Evolutionary conservation across 495 filamentous ascomycete genomes (phyloP).

Genomic region (Penicillium robsamsonii): DNA sequence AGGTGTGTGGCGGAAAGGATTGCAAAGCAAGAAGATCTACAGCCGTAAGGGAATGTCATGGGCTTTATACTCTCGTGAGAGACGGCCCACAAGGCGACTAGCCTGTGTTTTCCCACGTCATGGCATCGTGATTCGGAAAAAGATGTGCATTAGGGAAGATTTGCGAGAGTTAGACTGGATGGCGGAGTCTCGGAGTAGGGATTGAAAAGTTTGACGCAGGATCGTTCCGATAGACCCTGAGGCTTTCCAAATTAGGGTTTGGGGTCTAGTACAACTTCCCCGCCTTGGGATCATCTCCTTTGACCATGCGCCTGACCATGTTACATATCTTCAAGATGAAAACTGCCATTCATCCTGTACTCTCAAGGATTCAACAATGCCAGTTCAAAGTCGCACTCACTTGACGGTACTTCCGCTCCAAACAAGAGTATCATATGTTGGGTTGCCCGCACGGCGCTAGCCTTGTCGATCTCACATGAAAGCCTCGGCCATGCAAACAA

Average conservation of each 20-base stretch:
- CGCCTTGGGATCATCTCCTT: slow-evolving; percentile 5
- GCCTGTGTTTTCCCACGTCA: slow-evolving; percentile 4
- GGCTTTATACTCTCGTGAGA: slow-evolving; percentile 6
- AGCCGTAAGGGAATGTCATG: not conserved
- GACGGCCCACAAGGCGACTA: slow-evolving; percentile 4
- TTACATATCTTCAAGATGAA: not conserved
- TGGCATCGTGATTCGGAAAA: not conserved
- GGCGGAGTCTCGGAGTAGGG: not conserved
- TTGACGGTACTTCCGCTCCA: not conserved
- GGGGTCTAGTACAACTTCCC: slow-evolving; percentile 7
- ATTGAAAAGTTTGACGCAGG: slow-evolving; percentile 2
- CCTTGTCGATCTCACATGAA: slow-evolving; percentile 14
- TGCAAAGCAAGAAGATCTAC: not conserved
- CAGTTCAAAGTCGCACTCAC: not conserved
- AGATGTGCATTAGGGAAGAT: not conserved
- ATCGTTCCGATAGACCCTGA: not conserved
- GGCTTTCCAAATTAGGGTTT: slow-evolving; percentile 12
- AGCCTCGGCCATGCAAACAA: slow-evolving; percentile 7
- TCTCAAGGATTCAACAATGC: not conserved
- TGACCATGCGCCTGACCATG: not conserved
- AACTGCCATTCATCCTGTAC: not conserved
- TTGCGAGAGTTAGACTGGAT: not conserved
- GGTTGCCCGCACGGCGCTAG: slow-evolving; percentile 2
- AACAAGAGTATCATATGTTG: slow-evolving; percentile 1
- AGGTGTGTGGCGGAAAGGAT: not conserved